phyloP scores from a whole-genome alignment of 2,329 filamentous ascomycete species.

The Phaeomoniella chlamydospora region DNA sequence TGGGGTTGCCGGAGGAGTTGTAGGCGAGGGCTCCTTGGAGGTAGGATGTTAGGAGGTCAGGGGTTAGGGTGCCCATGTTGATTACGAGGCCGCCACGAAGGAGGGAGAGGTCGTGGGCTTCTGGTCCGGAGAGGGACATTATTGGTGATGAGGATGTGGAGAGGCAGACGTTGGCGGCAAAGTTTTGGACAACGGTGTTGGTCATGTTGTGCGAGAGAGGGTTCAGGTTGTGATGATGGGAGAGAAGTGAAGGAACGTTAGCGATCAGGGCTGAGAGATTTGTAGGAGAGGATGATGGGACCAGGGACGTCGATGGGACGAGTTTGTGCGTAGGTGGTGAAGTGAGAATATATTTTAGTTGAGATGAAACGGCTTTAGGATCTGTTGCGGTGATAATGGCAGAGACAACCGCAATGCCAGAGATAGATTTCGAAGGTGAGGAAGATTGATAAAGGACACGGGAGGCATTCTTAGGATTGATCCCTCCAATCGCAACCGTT shows the following conservation, averaged over 20 bases:
- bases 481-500: constrained; percentile 77
- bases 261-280: background rate
- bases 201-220: constrained; percentile 95
- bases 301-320: constrained; percentile 18
- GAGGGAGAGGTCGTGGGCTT: constrained; percentile 65
- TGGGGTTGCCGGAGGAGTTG: constrained; percentile 59
- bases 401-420: constrained; percentile 79
- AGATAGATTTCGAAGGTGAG: constrained; percentile 35
- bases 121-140: constrained; percentile 78
- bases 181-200: constrained; percentile 88
- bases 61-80: constrained; percentile 88
- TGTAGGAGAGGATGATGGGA: constrained; percentile 5
- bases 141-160: constrained; percentile 73
- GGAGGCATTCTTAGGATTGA: constrained; percentile 63
- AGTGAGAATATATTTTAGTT: background rate
- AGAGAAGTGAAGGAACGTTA: background rate
- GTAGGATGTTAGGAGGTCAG: constrained; percentile 59
- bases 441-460: constrained; percentile 59
- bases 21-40: constrained; percentile 63
- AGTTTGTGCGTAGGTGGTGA: constrained; percentile 9
- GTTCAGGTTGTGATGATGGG: constrained; percentile 24
- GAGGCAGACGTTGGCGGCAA: constrained; percentile 81
- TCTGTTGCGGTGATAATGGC: constrained; percentile 65
- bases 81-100: constrained; percentile 69
- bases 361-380: constrained; percentile 45